Base-by-base conservation (phyloP, 495 filamentous ascomycete genomes). In the Penicillium waksmanii region DNA sequence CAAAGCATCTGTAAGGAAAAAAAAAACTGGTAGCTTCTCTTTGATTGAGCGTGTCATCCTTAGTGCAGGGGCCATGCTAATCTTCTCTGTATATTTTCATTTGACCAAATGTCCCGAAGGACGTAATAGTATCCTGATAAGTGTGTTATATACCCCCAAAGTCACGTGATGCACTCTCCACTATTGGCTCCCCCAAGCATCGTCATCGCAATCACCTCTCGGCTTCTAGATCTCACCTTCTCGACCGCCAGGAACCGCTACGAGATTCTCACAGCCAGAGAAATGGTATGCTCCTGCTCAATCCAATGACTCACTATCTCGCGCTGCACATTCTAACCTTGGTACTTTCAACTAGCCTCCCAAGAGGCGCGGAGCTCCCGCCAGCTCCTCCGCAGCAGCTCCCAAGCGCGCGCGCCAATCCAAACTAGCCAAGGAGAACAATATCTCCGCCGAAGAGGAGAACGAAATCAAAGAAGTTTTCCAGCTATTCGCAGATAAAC, bases 41-140 rank as follows among this genome's bases (percentile, higher is more conserved):
- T 92, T 93, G 89, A 91, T 92, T 90, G 85, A 92, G 91, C 91
- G 92, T 96, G 91, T 96, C 92, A 96, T 96, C 92, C 92, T 96
- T 96, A 96, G 92, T 96, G 92, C 93, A 97, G 93, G 93, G 93
- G 93, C 93, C 92, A 97, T 96, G 93, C 93, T 96, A 96, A 93
- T 93, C 88, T 92, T 93, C 89, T 93, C 87, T 91, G 84, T 87
- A 86, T 88, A 83, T 83, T 85, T 87, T 82, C 82, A 87, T 87
- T 89, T 89, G 86, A 89, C 86, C 87, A 89, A 86, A 87, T 90
- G 87, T 85, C 87, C 84, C 63, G 57, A 82, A 87, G 85, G 84
- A 85, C 84, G 63, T 58, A 27, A 47, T 57, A 3, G 4, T 2
- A 0, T 4, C 13, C 42, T n/a, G 65, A 64, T 58, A 58, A 61